Conservation (phyloP, 1,284 basidiomycete genomes). For the Hymenochaete sp. region DNA sequence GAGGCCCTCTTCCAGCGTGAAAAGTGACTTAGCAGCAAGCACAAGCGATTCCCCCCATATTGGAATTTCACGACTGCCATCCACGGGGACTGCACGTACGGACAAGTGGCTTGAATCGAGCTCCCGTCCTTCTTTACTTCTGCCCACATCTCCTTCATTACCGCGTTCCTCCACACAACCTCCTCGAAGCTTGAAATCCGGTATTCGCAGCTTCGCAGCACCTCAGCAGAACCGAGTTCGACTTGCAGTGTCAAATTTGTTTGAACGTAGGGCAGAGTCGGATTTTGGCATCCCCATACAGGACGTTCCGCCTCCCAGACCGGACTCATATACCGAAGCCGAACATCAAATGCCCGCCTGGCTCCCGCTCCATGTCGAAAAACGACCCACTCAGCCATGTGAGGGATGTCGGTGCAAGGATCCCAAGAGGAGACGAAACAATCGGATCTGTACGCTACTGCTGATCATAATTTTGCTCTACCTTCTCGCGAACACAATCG, state of each 20-base stretch:
- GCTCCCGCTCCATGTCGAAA: conserved; percentile 35
- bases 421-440: conserved; percentile 26
- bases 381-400: conserved; percentile 25
- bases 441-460: conserved; percentile 26
- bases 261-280: conserved; percentile 18
- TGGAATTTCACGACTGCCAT: conserved; percentile 4
- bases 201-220: conserved; percentile 10
- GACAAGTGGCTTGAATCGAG: conserved; percentile 15
- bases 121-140: conserved; percentile 18
- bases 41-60: not conserved
- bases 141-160: too few species aligned
- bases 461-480: conserved; percentile 36
- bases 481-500: conserved; percentile 34
- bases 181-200: conserved; percentile 26
- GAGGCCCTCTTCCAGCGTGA: not conserved
- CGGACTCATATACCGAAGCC: conserved; percentile 1
- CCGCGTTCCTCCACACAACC: too few species aligned
- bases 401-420: conserved; percentile 24
- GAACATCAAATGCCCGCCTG: conserved; percentile 25
- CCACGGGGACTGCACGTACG: conserved; percentile 20
- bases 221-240: too few species aligned
- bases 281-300: conserved; percentile 22
- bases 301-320: conserved; percentile 21
- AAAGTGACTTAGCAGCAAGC: not conserved
- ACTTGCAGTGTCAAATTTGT: conserved; percentile 2